phyloP scores from a whole-genome alignment of 306 rosid genomes.

The Vachellia pachyceras region DNA sequence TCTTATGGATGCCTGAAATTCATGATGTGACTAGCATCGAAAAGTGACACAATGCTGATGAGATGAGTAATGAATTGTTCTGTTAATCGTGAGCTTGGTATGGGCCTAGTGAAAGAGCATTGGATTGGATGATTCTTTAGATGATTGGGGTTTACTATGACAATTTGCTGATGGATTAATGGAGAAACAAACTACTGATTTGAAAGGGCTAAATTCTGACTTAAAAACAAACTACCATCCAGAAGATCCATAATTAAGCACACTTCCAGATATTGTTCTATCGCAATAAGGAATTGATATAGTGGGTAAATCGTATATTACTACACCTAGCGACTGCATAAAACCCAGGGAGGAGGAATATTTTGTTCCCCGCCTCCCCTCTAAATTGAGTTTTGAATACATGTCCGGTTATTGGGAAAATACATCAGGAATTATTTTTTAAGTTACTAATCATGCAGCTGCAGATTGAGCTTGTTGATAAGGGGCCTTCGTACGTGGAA shows the following conservation, averaged over 20 bases:
- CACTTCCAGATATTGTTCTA: neutral
- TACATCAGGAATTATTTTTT: neutral
- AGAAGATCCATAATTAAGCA: constrained; percentile 1
- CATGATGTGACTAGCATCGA: neutral
- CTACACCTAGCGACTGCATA: neutral
- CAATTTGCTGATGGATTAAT: neutral
- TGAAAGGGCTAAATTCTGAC: constrained; percentile 12
- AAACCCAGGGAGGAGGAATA: neutral
- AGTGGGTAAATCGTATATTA: neutral
- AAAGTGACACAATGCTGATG: constrained; percentile 25
- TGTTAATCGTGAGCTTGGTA: constrained; percentile 8
- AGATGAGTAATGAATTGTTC: neutral
- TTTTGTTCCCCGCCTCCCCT: neutral
- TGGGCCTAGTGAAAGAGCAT: neutral
- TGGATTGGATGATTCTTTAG: neutral
- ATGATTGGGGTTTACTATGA: constrained; percentile 2
- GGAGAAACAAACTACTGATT: neutral
- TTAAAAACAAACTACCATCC: neutral
- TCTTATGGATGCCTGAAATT: constrained; percentile 22
- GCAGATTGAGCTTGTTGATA: too few relatives aligned
- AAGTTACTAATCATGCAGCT: too few relatives aligned
- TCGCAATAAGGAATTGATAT: neutral
- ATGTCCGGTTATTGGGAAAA: constrained; percentile 22
- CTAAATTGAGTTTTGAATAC: neutral
- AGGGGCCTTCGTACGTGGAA: too few relatives aligned